These are phyloP conservation scores for Liriodendron chinense DNA, from an alignment of 164 flowering plant species.

Conservation along the genomic window DNA sequence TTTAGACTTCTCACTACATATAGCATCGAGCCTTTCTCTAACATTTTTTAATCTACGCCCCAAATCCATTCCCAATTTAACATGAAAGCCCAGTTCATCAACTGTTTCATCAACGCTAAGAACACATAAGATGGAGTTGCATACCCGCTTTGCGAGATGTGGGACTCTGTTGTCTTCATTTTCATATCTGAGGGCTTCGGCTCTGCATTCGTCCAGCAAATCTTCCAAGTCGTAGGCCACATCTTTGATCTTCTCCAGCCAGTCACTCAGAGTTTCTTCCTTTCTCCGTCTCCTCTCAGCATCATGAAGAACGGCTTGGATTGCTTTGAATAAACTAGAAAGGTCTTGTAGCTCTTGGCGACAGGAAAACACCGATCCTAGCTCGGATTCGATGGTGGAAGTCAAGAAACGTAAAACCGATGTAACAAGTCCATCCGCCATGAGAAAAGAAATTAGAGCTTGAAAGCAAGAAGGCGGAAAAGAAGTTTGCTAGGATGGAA, in stretches of 20 bases:
- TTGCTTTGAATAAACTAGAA: not conserved
- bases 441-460: too few relatives aligned
- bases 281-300: conserved; percentile 25
- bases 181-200: not conserved
- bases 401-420: too few relatives aligned
- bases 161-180: not conserved
- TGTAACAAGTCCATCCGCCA: too few relatives aligned
- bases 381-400: conserved; percentile 2
- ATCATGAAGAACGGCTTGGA: conserved; percentile 22
- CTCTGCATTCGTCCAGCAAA: not conserved
- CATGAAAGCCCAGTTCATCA: too few relatives aligned
- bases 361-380: conserved; percentile 5
- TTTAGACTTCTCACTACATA: not conserved
- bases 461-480: too few relatives aligned
- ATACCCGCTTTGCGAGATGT: not conserved
- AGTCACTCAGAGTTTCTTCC: conserved; percentile 10
- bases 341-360: conserved; percentile 8
- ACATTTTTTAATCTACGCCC: not conserved
- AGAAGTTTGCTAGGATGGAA: too few relatives aligned
- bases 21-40: not conserved
- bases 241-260: conserved; percentile 5
- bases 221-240: conserved; percentile 10
- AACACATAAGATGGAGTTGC: not conserved
- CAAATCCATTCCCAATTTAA: too few relatives aligned
- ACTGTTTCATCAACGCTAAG: too few relatives aligned